Conservation (phyloP, 75 land plant species). For the Cryptomeria japonica region DNA sequence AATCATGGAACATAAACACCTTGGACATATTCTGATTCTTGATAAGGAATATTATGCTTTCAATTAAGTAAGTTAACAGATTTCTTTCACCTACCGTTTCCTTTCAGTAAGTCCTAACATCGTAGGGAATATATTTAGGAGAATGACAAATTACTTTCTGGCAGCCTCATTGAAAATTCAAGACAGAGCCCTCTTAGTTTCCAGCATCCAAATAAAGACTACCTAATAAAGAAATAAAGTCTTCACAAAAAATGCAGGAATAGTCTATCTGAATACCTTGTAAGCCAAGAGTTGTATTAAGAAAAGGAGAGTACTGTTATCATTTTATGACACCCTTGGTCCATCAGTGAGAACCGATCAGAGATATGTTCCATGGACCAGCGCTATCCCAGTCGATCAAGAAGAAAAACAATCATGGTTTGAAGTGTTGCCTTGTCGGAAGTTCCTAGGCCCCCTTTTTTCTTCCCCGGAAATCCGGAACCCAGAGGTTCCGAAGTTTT, state of each 20-base stretch:
- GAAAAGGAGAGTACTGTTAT: slow-evolving; percentile 4
- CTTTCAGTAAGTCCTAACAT: not conserved
- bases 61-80: not conserved
- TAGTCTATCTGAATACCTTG: not conserved
- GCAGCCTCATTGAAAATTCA: not conserved
- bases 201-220: not conserved
- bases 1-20: not conserved
- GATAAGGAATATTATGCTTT: not conserved
- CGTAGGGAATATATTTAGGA: not conserved
- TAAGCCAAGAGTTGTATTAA: not conserved
- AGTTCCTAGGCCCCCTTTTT: too few species aligned
- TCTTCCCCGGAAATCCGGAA: too few species aligned
- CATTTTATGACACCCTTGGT: too few species aligned
- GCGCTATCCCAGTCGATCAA: too few species aligned
- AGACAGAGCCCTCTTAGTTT: not conserved
- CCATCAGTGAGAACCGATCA: too few species aligned
- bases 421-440: too few species aligned
- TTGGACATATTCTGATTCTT: not conserved
- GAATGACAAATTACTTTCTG: not conserved
- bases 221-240: not conserved
- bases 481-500: too few species aligned
- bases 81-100: not conserved
- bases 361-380: too few species aligned
- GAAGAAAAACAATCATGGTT: too few species aligned
- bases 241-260: not conserved